Evolutionary conservation across 2,329 filamentous ascomycete species (phyloP), one percentile per base, ranked within the genome.

Genomic region (Drechslerella stenobrocha): DNA sequence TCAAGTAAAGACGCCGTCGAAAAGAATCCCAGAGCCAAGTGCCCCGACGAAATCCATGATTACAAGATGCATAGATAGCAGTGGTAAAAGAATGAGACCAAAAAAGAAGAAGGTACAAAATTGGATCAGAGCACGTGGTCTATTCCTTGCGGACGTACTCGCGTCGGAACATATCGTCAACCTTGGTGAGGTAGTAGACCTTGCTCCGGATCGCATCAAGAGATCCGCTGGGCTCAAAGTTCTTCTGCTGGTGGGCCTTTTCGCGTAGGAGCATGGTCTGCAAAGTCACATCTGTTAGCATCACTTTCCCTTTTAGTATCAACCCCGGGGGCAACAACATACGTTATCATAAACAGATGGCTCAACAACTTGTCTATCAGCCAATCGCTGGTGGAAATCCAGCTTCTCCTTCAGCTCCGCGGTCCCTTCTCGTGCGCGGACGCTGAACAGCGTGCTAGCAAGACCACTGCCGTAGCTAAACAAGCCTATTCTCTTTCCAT

Each of bases 151-250:
- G 76, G 59, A 81, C 79, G 78, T 93, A 93, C 76, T 83, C 83
- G 74, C 89, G 84, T 80, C 87, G 86, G 85, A 89, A 93, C 87
- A 90, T 90, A 73, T 89, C 87, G 75, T 93, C 88, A 47, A 93
- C 83, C 76, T 86, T 85, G 75, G 84, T 84, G 64, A 93, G 82
- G 79, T 91, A 93, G 80, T 92, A 93, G 20, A 85, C 84, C 64
- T 84, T 86, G 65, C 82, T 78, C 67, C 76, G 75, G 60, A 93
- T 82, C 72, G 83, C 87, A 45, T 87, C 86, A 24, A 81, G 75
- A 53, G 84, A 84, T 61, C 89, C 89, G 74, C 81, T 77, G 69
- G 89, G 89, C 70, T 80, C 83, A 79, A 84, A 93, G 79, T 84
- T 80, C 81, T 91, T 92, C 81, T 90, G 83, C 71, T 92, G 81